These are phyloP conservation scores for Chytriomyces hyalinus DNA, from an alignment of 192 early-diverging fungal genomes.

Conservation along the genomic window DNA sequence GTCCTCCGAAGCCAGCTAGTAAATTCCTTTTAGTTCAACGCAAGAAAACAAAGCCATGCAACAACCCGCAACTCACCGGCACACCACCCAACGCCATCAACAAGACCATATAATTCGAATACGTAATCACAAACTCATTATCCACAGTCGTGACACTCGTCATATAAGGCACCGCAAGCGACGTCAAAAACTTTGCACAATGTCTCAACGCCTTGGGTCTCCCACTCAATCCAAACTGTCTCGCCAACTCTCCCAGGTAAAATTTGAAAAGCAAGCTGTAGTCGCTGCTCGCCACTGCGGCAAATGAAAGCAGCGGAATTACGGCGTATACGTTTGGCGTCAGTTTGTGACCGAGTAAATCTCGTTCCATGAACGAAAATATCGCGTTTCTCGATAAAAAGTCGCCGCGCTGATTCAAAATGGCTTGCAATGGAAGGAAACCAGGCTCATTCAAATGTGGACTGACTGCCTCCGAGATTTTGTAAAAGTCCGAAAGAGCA, in stretches of 20 bases:
- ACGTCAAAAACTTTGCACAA: constrained; percentile 51
- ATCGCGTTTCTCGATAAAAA: constrained; percentile 47
- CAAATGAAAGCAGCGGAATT: constrained; percentile 43
- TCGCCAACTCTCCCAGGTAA: constrained; percentile 53
- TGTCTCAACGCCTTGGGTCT: constrained; percentile 53
- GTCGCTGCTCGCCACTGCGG: constrained; percentile 45
- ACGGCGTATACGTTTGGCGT: constrained; percentile 38
- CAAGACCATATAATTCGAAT: constrained; percentile 42
- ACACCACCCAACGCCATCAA: constrained; percentile 54
- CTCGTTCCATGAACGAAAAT: constrained; percentile 54
- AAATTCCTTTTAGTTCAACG: background rate
- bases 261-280: constrained; percentile 47
- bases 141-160: constrained; percentile 40
- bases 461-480: constrained; percentile 38
- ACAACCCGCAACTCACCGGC: constrained; percentile 37
- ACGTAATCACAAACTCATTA: constrained; percentile 45
- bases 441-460: constrained; percentile 37
- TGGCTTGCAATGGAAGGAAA: constrained; percentile 48
- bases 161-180: constrained; percentile 48
- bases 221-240: constrained; percentile 46
- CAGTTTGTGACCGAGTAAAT: constrained; percentile 43
- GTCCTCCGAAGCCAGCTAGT: constrained; percentile 43
- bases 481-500: constrained; percentile 51
- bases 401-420: constrained; percentile 40
- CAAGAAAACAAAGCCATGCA: constrained; percentile 24